A percentile compares a stretch with the other conserved stretches of the same genome.
Evolutionary conservation across 2,329 filamentous ascomycete genomes (phyloP).

Genomic region (Trichoderma sp.): DNA sequence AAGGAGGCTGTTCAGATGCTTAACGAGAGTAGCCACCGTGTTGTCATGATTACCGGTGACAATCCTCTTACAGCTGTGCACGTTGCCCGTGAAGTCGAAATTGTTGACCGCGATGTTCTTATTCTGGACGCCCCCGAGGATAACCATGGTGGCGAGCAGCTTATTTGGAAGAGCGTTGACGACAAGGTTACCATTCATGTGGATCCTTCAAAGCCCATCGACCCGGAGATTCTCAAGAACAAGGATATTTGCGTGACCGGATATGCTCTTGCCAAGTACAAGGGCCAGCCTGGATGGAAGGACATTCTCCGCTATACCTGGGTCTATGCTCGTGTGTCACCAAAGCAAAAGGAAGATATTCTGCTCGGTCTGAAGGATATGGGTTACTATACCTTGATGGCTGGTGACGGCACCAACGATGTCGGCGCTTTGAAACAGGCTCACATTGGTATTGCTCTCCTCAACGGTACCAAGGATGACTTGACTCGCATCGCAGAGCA

Average conservation of each 20-base stretch:
- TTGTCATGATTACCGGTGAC: slow-evolving; percentile 99
- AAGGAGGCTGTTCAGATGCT: slow-evolving; percentile 93
- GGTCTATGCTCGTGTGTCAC: slow-evolving; percentile 97
- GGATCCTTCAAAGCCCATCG: slow-evolving; percentile 76
- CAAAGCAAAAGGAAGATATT: slow-evolving; percentile 98
- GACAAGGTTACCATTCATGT: slow-evolving; percentile 85
- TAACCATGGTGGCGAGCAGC: slow-evolving; percentile 72
- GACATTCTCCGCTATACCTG: slow-evolving; percentile 84
- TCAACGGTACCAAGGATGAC: slow-evolving; percentile 92
- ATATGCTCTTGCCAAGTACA: slow-evolving; percentile 87
- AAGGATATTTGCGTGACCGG: slow-evolving; percentile 97
- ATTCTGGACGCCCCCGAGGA: slow-evolving; percentile 95
- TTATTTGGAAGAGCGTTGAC: slow-evolving; percentile 94
- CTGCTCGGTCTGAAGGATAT: slow-evolving; percentile 93
- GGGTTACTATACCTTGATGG: slow-evolving; percentile 98
- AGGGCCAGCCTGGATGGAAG: slow-evolving; percentile 71
- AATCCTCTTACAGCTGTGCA: slow-evolving; percentile 96
- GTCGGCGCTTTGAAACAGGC: slow-evolving; percentile 97
- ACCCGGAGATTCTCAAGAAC: slow-evolving; percentile 72
- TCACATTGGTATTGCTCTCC: slow-evolving; percentile 90
- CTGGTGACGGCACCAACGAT: slow-evolving; percentile 96
- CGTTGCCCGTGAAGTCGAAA: slow-evolving; percentile 92
- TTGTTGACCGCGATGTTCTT: slow-evolving; percentile 91
- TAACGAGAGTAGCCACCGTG: slow-evolving; percentile 97
- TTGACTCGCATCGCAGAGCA: slow-evolving; percentile 90